Percentiles rank a stretch among this genome's conserved stretches.
phyloP scores from a whole-genome alignment of 2,329 filamentous ascomycete species.

The Waltergamsia citrina region DNA sequence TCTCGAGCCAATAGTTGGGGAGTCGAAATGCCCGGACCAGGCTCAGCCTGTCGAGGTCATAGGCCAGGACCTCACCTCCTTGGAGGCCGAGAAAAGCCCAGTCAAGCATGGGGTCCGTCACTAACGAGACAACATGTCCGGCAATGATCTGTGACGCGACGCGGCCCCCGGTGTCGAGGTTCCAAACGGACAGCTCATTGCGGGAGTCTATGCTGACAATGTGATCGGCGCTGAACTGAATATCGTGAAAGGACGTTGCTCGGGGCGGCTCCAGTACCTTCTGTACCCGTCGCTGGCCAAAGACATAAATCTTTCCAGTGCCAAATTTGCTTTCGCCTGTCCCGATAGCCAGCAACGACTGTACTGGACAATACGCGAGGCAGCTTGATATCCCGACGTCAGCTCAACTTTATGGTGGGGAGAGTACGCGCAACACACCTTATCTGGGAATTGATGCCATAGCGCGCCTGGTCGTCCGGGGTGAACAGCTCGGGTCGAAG shows the following conservation, averaged over 20 bases:
- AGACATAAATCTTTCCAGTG: conserved; percentile 78
- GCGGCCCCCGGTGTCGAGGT: conserved; percentile 60
- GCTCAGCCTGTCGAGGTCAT: conserved; percentile 76
- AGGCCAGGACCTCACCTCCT: conserved; percentile 81
- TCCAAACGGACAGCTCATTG: conserved; percentile 79
- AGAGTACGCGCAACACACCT: conserved; percentile 29
- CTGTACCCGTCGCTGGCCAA: conserved; percentile 73
- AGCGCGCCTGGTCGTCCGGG: conserved; percentile 75
- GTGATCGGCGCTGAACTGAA: conserved; percentile 82
- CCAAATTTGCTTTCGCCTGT: conserved; percentile 83
- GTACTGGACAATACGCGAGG: conserved; percentile 84
- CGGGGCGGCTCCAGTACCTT: conserved; percentile 63
- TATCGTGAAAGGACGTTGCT: conserved; percentile 61
- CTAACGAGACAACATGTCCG: conserved; percentile 62
- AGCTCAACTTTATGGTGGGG: neutral
- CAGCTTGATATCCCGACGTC: conserved; percentile 45
- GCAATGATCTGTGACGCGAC: conserved; percentile 66
- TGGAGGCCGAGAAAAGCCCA: conserved; percentile 83
- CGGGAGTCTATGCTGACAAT: conserved; percentile 77
- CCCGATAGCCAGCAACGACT: conserved; percentile 86
- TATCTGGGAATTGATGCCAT: conserved; percentile 71
- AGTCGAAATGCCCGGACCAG: conserved; percentile 65
- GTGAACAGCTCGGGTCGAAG: conserved; percentile 70
- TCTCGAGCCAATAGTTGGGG: conserved; percentile 76
- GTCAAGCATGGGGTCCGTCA: conserved; percentile 84